Percentiles rank a stretch among this genome's conserved stretches.
Conservation (phyloP, 768 basidiomycete species). For the Russula emetica region DNA sequence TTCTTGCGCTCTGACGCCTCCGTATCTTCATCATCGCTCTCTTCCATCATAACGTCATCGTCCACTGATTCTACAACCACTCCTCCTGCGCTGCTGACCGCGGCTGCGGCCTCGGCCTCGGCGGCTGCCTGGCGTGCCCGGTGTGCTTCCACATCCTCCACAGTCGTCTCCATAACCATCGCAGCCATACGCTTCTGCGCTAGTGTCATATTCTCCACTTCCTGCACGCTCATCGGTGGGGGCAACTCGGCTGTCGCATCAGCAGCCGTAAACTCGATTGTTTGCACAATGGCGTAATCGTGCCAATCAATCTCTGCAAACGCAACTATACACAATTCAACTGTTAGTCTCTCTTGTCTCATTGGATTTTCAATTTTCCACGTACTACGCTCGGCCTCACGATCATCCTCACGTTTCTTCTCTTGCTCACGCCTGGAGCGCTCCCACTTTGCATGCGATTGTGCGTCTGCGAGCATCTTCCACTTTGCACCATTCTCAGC, state of each 20-base stretch:
- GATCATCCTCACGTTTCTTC: slow-evolving; percentile 82
- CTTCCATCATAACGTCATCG: slow-evolving; percentile 71
- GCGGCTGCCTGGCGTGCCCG: slow-evolving; percentile 79
- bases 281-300: slow-evolving; percentile 97
- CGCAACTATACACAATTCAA: slow-evolving; percentile 50
- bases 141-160: slow-evolving; percentile 79
- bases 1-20: slow-evolving; percentile 54
- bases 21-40: slow-evolving; percentile 78
- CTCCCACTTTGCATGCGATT: slow-evolving; percentile 85
- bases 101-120: slow-evolving; percentile 77
- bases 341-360: slow-evolving; percentile 17
- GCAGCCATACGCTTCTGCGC: slow-evolving; percentile 98
- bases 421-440: slow-evolving; percentile 76
- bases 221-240: slow-evolving; percentile 92
- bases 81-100: slow-evolving; percentile 61
- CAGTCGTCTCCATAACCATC: slow-evolving; percentile 96
- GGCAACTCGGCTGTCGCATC: slow-evolving; percentile 90
- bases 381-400: slow-evolving; percentile 85
- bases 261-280: slow-evolving; percentile 92
- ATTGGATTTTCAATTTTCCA: slow-evolving; percentile 26
- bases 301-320: slow-evolving; percentile 99
- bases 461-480: slow-evolving; percentile 71
- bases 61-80: slow-evolving; percentile 43
- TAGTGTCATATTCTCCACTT: slow-evolving; percentile 93
- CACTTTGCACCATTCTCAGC: slow-evolving; percentile 65